Evolutionary conservation across 305 asterid species (phyloP).

Genomic region (Fraxinus xanthoxyloides): DNA sequence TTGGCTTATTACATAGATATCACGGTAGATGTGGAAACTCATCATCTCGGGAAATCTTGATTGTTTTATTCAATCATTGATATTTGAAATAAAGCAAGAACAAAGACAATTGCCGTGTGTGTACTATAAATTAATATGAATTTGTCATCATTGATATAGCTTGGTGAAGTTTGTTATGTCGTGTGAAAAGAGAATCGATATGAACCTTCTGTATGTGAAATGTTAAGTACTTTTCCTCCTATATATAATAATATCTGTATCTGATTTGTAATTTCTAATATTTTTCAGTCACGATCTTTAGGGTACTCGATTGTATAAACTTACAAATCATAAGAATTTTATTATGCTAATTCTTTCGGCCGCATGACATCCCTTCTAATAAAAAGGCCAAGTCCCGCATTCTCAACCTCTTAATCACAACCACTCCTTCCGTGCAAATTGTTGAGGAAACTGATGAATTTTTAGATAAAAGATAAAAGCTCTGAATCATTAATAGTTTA

Average conservation of each 20-base stretch:
- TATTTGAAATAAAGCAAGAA: neutral
- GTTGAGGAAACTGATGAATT: neutral
- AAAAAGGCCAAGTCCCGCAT: neutral
- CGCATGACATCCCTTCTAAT: neutral
- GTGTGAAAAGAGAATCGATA: too few relatives aligned
- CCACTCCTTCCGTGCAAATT: neutral
- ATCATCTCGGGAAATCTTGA: constrained; percentile 17
- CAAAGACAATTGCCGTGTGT: neutral
- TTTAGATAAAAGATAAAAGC: too few relatives aligned
- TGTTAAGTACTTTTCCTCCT: neutral
- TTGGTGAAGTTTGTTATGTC: neutral
- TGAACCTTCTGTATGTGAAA: neutral
- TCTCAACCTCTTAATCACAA: neutral
- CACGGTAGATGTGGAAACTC: constrained; percentile 34
- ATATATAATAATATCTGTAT: too few relatives aligned
- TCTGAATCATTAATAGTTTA: too few relatives aligned
- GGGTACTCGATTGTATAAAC: neutral
- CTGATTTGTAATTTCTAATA: too few relatives aligned
- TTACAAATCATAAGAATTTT: too few relatives aligned
- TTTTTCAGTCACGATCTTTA: neutral
- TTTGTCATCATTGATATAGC: neutral
- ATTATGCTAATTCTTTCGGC: neutral
- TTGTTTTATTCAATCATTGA: neutral
- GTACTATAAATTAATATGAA: neutral
- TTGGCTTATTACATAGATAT: constrained; percentile 32